Conservation (phyloP, 257 asterid species). For the Thymus mandschuricus region DNA sequence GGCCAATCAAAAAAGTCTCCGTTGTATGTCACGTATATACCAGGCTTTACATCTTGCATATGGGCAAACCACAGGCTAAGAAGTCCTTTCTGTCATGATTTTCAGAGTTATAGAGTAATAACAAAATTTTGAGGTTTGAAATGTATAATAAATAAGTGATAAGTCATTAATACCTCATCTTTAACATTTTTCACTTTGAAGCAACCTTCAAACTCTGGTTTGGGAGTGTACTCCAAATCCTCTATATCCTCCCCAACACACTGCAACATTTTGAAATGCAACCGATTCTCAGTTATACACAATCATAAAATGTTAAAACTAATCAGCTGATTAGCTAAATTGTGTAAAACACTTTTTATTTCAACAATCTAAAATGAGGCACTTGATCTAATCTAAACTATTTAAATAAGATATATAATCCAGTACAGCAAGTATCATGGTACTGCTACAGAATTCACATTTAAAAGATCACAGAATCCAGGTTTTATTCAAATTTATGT, state of each 20-base stretch:
- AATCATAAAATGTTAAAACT: slow-evolving; percentile 4
- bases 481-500: slow-evolving; percentile 12
- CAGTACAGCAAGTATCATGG: slow-evolving; percentile 12
- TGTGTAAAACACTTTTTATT: slow-evolving; percentile 2
- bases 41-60: slow-evolving; percentile 95
- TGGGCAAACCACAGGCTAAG: slow-evolving; percentile 85
- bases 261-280: slow-evolving; percentile 44
- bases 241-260: slow-evolving; percentile 97
- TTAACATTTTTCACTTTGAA: slow-evolving; percentile 85
- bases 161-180: slow-evolving; percentile 72
- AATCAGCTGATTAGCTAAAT: slow-evolving; percentile 22
- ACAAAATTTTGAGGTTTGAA: not conserved
- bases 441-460: slow-evolving; percentile 17
- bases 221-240: slow-evolving; percentile 96
- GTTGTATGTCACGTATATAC: slow-evolving; percentile 93
- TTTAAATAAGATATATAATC: slow-evolving; percentile 11
- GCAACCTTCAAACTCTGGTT: slow-evolving; percentile 91
- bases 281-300: slow-evolving; percentile 22
- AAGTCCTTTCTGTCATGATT: slow-evolving; percentile 71
- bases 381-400: slow-evolving; percentile 11
- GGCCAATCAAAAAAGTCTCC: slow-evolving; percentile 99
- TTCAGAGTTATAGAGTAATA: slow-evolving; percentile 24
- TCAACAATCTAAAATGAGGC: slow-evolving; percentile 18
- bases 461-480: slow-evolving; percentile 2
- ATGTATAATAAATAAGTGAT: not conserved